These are phyloP conservation scores for Amanita subjunquillea DNA, from an alignment of 768 basidiomycete species.

Conservation along the genomic window DNA sequence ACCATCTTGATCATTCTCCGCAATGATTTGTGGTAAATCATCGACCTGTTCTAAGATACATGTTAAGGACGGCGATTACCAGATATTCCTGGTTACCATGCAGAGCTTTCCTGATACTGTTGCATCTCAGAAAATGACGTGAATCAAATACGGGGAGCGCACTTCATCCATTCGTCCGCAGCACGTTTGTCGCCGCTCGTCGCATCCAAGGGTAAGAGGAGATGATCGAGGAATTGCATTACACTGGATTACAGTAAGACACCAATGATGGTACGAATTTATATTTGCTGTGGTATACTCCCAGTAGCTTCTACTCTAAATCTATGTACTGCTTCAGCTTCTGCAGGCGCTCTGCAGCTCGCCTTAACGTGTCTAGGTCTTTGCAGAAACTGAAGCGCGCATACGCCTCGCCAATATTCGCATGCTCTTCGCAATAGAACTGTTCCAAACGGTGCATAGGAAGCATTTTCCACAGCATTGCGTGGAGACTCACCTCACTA, in stretches of 20 bases:
- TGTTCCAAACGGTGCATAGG: constrained; percentile 16
- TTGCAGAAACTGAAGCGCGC: constrained; percentile 95
- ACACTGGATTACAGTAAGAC: background rate
- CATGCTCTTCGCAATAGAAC: constrained; percentile 91
- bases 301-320: background rate
- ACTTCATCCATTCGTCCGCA: constrained; percentile 1
- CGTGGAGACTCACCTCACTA: constrained; percentile 58
- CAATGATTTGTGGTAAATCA: background rate
- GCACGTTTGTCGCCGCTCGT: background rate
- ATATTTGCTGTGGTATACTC: background rate
- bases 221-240: constrained; percentile 2
- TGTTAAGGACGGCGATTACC: background rate
- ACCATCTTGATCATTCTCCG: background rate
- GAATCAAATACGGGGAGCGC: background rate
- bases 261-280: background rate
- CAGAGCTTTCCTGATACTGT: constrained; percentile 2
- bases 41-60: background rate
- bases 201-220: background rate
- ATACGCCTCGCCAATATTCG: constrained; percentile 76
- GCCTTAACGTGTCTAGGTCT: constrained; percentile 72
- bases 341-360: constrained; percentile 77
- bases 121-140: background rate
- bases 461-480: background rate
- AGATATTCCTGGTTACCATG: background rate
- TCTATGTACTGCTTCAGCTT: constrained; percentile 55